Evolutionary conservation across 495 filamentous ascomycete species (phyloP).

Genomic region (Podospora pseudoanserina): DNA sequence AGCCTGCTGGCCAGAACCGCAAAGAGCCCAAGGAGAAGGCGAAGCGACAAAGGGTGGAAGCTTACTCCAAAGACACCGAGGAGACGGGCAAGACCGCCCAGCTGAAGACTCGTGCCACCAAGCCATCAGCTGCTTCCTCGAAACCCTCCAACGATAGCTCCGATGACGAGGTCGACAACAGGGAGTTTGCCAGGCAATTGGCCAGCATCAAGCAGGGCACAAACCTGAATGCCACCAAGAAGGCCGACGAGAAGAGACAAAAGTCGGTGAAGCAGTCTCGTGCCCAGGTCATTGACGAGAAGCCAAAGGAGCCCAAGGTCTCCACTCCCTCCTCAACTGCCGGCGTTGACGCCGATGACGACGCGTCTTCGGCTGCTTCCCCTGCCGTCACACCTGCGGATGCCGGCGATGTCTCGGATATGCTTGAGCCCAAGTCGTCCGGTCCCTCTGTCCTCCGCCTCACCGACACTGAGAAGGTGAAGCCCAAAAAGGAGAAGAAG

Average conservation of each 20-base stretch:
- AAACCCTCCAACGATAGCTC: slow-evolving; percentile 37
- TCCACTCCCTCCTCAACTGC: slow-evolving; percentile 67
- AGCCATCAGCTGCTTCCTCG: slow-evolving; percentile 11
- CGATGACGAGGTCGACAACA: slow-evolving; percentile 60
- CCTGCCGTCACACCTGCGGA: slow-evolving; percentile 54
- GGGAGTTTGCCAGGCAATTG: slow-evolving; percentile 70
- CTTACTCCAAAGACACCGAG: slow-evolving; percentile 25
- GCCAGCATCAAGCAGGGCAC: slow-evolving; percentile 62
- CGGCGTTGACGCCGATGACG: slow-evolving; percentile 78
- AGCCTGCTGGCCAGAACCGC: slow-evolving; percentile 34
- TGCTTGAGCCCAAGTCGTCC: slow-evolving; percentile 70
- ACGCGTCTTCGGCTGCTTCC: slow-evolving; percentile 63
- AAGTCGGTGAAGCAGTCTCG: slow-evolving; percentile 56
- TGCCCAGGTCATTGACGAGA: slow-evolving; percentile 41
- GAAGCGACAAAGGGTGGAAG: slow-evolving; percentile 31
- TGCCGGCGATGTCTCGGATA: slow-evolving; percentile 69
- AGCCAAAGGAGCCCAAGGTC: slow-evolving; percentile 27
- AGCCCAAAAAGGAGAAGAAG: slow-evolving; percentile 60
- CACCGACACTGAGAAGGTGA: slow-evolving; percentile 59
- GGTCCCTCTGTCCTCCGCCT: slow-evolving; percentile 74
- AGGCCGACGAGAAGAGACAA: slow-evolving; percentile 57
- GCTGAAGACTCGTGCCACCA: slow-evolving; percentile 28
- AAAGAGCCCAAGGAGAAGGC: slow-evolving; percentile 36
- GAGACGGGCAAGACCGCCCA: slow-evolving; percentile 34
- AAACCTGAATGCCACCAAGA: slow-evolving; percentile 52